phyloP scores from a whole-genome alignment of 768 basidiomycete genomes.

The Suillus sp. region DNA sequence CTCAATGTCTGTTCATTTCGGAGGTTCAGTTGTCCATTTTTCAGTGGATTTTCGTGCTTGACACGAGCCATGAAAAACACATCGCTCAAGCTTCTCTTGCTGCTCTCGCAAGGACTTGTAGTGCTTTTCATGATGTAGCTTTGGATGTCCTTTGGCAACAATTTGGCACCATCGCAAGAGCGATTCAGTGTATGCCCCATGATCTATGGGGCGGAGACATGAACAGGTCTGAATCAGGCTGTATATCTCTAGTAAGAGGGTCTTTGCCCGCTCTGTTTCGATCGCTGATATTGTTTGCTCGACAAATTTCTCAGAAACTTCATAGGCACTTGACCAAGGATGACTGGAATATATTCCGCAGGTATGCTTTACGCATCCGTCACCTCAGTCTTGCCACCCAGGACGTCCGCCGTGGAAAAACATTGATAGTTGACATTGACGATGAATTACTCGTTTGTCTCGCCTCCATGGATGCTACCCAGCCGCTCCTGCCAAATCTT shows the following conservation, averaged over 20 bases:
- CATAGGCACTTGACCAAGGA: constrained; percentile 27
- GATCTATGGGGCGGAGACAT: constrained; percentile 27
- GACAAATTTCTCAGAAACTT: constrained; percentile 19
- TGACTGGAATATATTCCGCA: constrained; percentile 33
- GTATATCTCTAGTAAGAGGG: neutral
- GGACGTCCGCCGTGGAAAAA: neutral
- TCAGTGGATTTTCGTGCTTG: constrained; percentile 14
- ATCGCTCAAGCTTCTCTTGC: constrained; percentile 19
- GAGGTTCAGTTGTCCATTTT: constrained; percentile 31
- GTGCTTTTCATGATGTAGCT: constrained; percentile 23
- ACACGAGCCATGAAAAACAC: neutral
- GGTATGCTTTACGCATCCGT: constrained; percentile 25
- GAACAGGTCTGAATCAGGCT: constrained; percentile 6
- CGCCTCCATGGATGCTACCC: constrained; percentile 10
- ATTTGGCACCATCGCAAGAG: constrained; percentile 23
- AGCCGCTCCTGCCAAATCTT: constrained; percentile 32
- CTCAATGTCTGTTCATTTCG: constrained; percentile 29
- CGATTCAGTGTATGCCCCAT: constrained; percentile 30
- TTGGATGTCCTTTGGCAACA: constrained; percentile 29
- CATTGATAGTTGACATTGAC: constrained; percentile 4
- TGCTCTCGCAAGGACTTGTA: constrained; percentile 29
- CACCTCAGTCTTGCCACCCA: constrained; percentile 2
- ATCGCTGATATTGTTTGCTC: neutral
- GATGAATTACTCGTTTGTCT: neutral
- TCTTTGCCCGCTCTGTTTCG: neutral